Percentiles rank a stretch among this genome's conserved stretches.
Evolutionary conservation across 164 flowering plant species (phyloP).

Genomic region (Cinnamomum micranthum): DNA sequence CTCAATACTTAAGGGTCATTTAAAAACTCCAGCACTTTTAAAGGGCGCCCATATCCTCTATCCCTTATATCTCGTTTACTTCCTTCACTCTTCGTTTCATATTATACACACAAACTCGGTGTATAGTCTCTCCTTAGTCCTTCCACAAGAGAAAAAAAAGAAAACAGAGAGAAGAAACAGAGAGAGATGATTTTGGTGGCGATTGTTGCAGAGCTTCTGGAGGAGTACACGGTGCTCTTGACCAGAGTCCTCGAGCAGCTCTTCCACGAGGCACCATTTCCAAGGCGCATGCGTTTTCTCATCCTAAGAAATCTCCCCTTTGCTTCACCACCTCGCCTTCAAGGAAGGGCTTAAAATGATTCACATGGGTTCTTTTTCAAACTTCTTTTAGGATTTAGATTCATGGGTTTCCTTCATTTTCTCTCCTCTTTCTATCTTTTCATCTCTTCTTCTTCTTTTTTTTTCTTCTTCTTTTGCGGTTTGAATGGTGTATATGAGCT

Average conservation of each 20-base stretch:
- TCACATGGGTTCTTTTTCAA: background rate
- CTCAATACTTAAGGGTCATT: too few species aligned
- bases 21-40: too few species aligned
- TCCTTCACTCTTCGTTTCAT: too few species aligned
- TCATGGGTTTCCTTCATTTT: background rate
- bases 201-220: conserved; percentile 61
- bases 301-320: conserved; percentile 59
- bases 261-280: conserved; percentile 59
- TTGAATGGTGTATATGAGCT: conserved; percentile 6
- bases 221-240: conserved; percentile 63
- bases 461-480: background rate
- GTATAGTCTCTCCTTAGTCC: background rate
- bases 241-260: conserved; percentile 52
- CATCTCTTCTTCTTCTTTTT: background rate
- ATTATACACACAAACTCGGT: background rate
- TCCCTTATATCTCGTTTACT: too few species aligned
- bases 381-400: background rate
- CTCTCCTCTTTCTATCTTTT: background rate
- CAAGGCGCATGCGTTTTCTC: conserved; percentile 57
- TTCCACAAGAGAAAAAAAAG: background rate
- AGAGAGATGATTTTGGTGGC: conserved; percentile 63
- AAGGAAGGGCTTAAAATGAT: background rate
- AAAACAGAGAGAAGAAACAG: too few species aligned
- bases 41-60: too few species aligned
- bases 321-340: conserved; percentile 23